Conservation (phyloP, 176 grass and related monocot genomes). For the Avena atlantica region DNA sequence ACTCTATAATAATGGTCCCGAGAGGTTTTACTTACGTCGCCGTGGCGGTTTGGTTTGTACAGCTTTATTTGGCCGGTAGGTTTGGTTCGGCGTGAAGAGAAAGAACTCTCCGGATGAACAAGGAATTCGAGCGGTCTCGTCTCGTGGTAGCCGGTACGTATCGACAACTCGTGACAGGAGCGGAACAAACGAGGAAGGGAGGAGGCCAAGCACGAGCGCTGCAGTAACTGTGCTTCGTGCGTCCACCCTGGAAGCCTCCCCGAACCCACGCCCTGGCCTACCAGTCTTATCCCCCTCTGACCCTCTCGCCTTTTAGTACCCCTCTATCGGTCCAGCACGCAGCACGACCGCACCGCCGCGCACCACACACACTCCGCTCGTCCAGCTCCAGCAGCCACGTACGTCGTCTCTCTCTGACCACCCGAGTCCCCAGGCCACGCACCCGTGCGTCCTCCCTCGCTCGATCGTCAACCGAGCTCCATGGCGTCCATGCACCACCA, state of each 20-base stretch:
- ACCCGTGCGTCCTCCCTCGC: background rate
- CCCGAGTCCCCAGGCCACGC: background rate
- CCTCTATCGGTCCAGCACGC: background rate
- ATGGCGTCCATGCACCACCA: constrained; percentile 48
- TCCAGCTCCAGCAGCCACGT: background rate
- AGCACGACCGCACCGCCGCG: background rate
- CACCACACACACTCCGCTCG: background rate
- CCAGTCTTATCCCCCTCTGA: background rate
- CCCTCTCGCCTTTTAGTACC: background rate
- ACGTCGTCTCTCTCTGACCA: background rate
- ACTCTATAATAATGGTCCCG: too few relatives aligned
- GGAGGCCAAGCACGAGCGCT: background rate
- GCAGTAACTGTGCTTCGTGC: background rate
- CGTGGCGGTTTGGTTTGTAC: too few relatives aligned
- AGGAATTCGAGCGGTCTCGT: background rate
- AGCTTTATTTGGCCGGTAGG: too few relatives aligned
- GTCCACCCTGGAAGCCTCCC: background rate
- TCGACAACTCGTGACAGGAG: background rate
- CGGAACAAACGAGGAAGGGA: background rate
- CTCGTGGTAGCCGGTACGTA: background rate
- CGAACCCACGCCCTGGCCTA: background rate
- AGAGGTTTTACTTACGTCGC: too few relatives aligned
- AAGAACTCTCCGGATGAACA: too few relatives aligned
- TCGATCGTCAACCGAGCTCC: background rate
- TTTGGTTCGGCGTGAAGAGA: too few relatives aligned